These are phyloP conservation scores for Exophiala sideris DNA, from an alignment of 2,329 filamentous ascomycete genomes.

Conservation along the genomic window DNA sequence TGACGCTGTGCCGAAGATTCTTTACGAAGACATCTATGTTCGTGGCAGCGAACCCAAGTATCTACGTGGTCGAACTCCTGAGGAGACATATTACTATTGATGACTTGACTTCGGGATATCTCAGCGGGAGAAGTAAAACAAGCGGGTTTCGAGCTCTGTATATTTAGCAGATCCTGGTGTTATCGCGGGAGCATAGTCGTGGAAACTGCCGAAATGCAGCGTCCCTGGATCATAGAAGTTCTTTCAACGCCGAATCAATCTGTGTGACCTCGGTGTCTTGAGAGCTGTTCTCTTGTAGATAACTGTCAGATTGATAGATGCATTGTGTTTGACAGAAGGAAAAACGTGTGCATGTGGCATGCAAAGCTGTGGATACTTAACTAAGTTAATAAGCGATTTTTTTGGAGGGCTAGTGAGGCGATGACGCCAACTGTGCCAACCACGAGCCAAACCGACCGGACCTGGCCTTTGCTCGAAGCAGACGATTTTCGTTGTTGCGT, in stretches of 20 bases:
- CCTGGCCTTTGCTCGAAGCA: neutral
- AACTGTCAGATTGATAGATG: neutral
- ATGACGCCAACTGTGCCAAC: neutral
- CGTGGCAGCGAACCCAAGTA: conserved; percentile 81
- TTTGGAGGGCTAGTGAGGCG: neutral
- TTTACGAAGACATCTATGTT: conserved; percentile 97
- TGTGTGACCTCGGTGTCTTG: neutral
- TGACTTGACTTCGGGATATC: neutral
- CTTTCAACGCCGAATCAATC: neutral
- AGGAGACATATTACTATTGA: conserved; percentile 86
- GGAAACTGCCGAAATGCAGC: neutral
- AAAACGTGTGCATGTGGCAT: neutral
- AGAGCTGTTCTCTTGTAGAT: neutral
- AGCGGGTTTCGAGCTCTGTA: conserved; percentile 11
- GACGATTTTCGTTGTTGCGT: no score
- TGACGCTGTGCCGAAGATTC: conserved; percentile 72
- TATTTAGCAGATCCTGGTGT: conserved; percentile 15
- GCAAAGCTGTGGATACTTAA: neutral
- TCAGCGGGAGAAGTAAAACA: conserved; percentile 1
- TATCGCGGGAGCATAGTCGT: conserved; percentile 6
- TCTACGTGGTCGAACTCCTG: conserved; percentile 79
- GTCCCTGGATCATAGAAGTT: neutral
- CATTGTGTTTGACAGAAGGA: neutral
- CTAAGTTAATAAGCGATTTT: neutral
- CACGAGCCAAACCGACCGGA: neutral